phyloP scores from a whole-genome alignment of 768 basidiomycete species.

The Leccinum incarnatum region DNA sequence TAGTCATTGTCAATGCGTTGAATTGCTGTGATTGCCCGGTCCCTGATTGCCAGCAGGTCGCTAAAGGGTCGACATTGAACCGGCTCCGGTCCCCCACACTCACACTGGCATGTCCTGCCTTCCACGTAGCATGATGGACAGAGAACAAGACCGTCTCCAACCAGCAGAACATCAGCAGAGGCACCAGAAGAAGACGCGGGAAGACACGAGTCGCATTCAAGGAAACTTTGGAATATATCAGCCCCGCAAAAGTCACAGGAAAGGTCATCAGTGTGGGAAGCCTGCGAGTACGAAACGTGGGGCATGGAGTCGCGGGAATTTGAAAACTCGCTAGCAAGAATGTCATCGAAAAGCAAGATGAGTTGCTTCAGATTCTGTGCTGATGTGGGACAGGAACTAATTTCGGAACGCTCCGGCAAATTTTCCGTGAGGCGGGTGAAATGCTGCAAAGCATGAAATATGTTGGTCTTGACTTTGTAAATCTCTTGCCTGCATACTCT shows the following conservation, averaged over 20 bases:
- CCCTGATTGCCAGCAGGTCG: slow-evolving; percentile 43
- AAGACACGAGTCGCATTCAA: slow-evolving; percentile 60
- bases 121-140: slow-evolving; percentile 77
- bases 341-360: slow-evolving; percentile 47
- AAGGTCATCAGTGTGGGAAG: slow-evolving; percentile 30
- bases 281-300: slow-evolving; percentile 28
- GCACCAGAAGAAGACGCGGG: slow-evolving; percentile 12
- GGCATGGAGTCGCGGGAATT: slow-evolving; percentile 33
- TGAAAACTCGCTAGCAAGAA: slow-evolving; percentile 45
- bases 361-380: slow-evolving; percentile 34
- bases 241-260: slow-evolving; percentile 78
- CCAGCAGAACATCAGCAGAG: slow-evolving; percentile 15
- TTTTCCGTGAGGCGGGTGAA: slow-evolving; percentile 24
- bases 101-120: slow-evolving; percentile 70
- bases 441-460: slow-evolving; percentile 51
- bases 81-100: slow-evolving; percentile 58
- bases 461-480: slow-evolving; percentile 69
- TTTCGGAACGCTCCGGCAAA: neutral
- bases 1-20: slow-evolving; percentile 12
- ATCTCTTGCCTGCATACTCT: slow-evolving; percentile 82
- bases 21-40: slow-evolving; percentile 35
- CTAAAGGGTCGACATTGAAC: slow-evolving; percentile 54
- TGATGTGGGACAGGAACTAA: neutral
- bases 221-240: slow-evolving; percentile 81
- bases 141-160: slow-evolving; percentile 48